Base-by-base conservation (phyloP, 345 rosid species). In the Ailanthus altissimus region DNA sequence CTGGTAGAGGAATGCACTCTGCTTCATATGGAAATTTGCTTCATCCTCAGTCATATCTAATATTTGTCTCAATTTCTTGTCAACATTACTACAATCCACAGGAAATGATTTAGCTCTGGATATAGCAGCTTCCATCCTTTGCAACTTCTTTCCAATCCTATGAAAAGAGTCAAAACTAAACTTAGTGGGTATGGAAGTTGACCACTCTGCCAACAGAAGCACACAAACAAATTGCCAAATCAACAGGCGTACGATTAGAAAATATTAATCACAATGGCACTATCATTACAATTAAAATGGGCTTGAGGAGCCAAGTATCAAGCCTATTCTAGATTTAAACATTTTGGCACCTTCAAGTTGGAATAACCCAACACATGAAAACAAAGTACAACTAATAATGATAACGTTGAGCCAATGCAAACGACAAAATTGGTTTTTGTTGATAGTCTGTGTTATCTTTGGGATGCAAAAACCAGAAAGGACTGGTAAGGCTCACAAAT, bases 41-140 rank as follows among this genome's bases (percentile, higher is more conserved):
- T 96, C 99, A 80, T 91, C 98, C 76, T 91, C 94, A 0, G 95
- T 91, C 87, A 91, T 72, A 78, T 96, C 99, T 77, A 87, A 86
- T 77, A 96, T 90, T 86, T 96, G 99, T 78, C 97, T 88, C 85
- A 93, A 62, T 85, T 93, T 96, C 87, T 89, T 96, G 93, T 91
- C 96, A 79, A 96, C 90, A 61, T 93, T 96, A 80, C 89, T 88
- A 76, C 98, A 93, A 59, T 96, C 97, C 8, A 88, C 90, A 57
- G 91, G 85, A 74, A 85, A 81, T 63, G 88, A 81, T 84, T 92
- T 90, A 63, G 98, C 92, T 83, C 81, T 89, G 65, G 89, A 76
- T 83, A 90, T 90, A 78, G 86, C 87, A 87, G 83, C 89, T 76
- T 89, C 88, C 91, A 92, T 88, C 82, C 73, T 92, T 82, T 78